Conservation (phyloP, 148 eudicot genomes). For the Rhododendron henanense region DNA sequence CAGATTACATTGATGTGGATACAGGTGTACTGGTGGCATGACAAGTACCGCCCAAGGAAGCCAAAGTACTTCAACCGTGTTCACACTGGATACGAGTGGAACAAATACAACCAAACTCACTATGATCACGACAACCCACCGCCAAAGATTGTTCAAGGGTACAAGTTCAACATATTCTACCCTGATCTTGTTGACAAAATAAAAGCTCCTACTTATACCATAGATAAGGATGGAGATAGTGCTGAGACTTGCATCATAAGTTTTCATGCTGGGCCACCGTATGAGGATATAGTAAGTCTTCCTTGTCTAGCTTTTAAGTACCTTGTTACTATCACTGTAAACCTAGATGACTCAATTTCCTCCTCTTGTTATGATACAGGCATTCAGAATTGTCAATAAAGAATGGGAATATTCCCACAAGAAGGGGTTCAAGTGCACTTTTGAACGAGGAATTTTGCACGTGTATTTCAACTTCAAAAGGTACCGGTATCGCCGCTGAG, state of each 20-base stretch:
- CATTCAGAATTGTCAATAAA: conserved; percentile 83
- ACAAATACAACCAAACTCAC: conserved; percentile 97
- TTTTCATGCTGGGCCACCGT: conserved; percentile 98
- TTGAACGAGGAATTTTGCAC: conserved; percentile 88
- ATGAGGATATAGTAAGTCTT: conserved; percentile 89
- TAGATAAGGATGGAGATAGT: conserved; percentile 93
- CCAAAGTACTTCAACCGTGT: conserved; percentile 98
- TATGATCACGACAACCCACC: conserved; percentile 98
- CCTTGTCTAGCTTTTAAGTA: neutral
- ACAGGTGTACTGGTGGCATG: conserved; percentile 99
- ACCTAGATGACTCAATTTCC: neutral
- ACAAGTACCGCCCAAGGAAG: conserved; percentile 93
- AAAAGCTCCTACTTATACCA: conserved; percentile 72
- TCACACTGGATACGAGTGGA: conserved; percentile 99
- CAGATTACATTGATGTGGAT: conserved; percentile 9
- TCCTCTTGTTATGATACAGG: conserved; percentile 38
- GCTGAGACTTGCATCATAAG: conserved; percentile 84
- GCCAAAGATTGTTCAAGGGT: conserved; percentile 96
- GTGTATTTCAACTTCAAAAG: conserved; percentile 89
- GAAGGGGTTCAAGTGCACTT: conserved; percentile 92
- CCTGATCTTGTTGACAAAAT: conserved; percentile 93
- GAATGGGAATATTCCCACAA: conserved; percentile 99
- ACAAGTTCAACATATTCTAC: conserved; percentile 93
- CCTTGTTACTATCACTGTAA: neutral
- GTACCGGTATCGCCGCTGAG: conserved; percentile 77